Percentiles rank a stretch among this genome's conserved stretches.
These are phyloP conservation scores for Blechomonas ayalai DNA, from an alignment of 208 protist species.

Conservation along the genomic window DNA sequence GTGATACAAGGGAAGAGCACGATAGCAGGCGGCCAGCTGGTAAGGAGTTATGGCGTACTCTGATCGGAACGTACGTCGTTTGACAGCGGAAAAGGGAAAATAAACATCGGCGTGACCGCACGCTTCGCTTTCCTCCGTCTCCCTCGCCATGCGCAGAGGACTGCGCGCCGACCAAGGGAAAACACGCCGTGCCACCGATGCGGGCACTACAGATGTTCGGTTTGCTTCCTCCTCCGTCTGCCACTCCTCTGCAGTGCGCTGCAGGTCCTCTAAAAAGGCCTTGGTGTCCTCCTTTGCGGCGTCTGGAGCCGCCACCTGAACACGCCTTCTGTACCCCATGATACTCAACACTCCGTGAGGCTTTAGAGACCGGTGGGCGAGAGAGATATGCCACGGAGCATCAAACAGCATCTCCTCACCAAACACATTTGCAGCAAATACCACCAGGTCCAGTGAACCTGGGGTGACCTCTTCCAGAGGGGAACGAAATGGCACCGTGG, in stretches of 20 bases:
- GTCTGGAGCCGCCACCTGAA: slow-evolving; percentile 32
- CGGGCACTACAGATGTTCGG: no score
- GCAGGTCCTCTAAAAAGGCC: slow-evolving; percentile 11
- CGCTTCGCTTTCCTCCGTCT: slow-evolving; percentile 25
- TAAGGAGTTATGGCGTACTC: slow-evolving; percentile 45
- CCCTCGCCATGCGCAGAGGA: slow-evolving; percentile 8
- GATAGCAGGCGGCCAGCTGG: slow-evolving; percentile 33
- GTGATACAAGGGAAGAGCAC: slow-evolving; percentile 48
- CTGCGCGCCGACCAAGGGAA: no score
- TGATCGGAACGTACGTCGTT: slow-evolving; percentile 56
- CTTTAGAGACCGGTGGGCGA: slow-evolving; percentile 51
- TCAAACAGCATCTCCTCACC: slow-evolving; percentile 66
- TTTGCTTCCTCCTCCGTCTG: not conserved
- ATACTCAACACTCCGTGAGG: slow-evolving; percentile 74
- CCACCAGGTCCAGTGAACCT: slow-evolving; percentile 56
- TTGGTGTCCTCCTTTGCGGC: slow-evolving; percentile 14
- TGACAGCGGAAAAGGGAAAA: slow-evolving; percentile 64
- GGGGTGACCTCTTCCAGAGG: slow-evolving; percentile 30
- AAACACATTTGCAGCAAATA: slow-evolving; percentile 73
- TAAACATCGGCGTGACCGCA: slow-evolving; percentile 64
- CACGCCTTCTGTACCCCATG: slow-evolving; percentile 24
- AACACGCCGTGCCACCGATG: no score
- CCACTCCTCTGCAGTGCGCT: not conserved
- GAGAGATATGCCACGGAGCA: slow-evolving; percentile 70
- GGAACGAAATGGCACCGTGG: slow-evolving; percentile 2